Evolutionary conservation across 495 filamentous ascomycete genomes (phyloP), one percentile per base, ranked within the genome.

Genomic region (Xylaria curta): DNA sequence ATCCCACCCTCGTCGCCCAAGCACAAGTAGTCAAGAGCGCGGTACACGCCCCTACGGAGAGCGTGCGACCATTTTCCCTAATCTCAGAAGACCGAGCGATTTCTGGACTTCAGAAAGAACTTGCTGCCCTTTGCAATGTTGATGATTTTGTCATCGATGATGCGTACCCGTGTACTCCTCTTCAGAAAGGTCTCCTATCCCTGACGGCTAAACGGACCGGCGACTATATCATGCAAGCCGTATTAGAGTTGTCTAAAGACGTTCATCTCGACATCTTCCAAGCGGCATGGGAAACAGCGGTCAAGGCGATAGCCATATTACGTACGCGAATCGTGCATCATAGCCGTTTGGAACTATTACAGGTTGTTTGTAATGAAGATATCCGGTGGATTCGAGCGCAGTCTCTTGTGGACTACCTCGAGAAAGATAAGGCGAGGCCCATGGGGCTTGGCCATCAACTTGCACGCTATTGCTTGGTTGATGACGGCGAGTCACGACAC

Each of bases 111-210:
- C 38, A 42, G 10, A 42, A 13, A 42, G 38, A 42, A 42, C 38
- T 42, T 13, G 38, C 38, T 13, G 38, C 10, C 38, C 38, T 42
- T 42, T 42, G 38, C 38, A 10, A 42, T 42, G 10, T 42, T 10
- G 38, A 42, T 42, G 9, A 42, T 42, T 42, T 13, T 12, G 38
- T 42, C 9, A 78, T 90, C 40, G 78, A 84, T 38, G 88, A 93
- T 78, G 79, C 88, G 0, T 92, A 90, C 73, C 89, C 90, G 9
- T 91, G 89, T 80, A 91, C 87, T 3, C 82, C 90, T 8, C 81
- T 91, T 0, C 91, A 93, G 75, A 90, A 91, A 72, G 89, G 89
- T 0, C 78, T 92, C 13, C 78, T 92, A n/a, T 69, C 80, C n/a
- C 66, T 81, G 12, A 77, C 78, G 0, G 80, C 83, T 42, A 86